Evolutionary conservation across 306 rosid species (phyloP).

Genomic region (Begonia loranthoides): DNA sequence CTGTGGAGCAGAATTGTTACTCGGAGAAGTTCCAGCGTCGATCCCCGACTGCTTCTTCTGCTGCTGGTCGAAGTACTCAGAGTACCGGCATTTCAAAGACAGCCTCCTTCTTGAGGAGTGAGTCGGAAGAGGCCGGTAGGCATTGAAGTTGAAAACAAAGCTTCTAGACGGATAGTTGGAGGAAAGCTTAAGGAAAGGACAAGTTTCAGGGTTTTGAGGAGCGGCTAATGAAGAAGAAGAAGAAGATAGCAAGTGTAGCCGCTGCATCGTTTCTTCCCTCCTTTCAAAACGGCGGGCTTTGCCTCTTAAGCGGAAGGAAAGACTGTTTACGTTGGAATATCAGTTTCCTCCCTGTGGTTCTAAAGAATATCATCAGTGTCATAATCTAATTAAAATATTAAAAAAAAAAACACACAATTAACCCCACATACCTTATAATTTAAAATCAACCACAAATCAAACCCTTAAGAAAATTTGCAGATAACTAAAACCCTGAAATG

Average conservation of each 20-base stretch:
- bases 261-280: conserved; percentile 18
- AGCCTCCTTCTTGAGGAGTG: conserved; percentile 9
- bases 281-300: neutral
- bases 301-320: neutral
- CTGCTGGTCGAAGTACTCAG: conserved; percentile 38
- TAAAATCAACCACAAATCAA: no score
- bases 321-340: no score
- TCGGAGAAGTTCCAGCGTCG: conserved; percentile 8
- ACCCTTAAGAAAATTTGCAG: no score
- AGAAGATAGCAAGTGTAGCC: conserved; percentile 29
- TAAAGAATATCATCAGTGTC: no score
- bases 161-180: conserved; percentile 10
- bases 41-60: conserved; percentile 25
- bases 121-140: conserved; percentile 15
- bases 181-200: conserved; percentile 10
- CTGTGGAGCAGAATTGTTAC: conserved; percentile 12
- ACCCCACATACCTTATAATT: no score
- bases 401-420: no score
- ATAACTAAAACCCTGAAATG: no score
- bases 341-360: no score
- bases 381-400: no score
- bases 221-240: conserved; percentile 21
- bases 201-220: conserved; percentile 18
- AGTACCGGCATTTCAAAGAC: conserved; percentile 46
- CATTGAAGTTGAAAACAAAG: conserved; percentile 13